Evolutionary conservation across 2,329 filamentous ascomycete species (phyloP).

Genomic region (Myriosclerotinia duriaeana): DNA sequence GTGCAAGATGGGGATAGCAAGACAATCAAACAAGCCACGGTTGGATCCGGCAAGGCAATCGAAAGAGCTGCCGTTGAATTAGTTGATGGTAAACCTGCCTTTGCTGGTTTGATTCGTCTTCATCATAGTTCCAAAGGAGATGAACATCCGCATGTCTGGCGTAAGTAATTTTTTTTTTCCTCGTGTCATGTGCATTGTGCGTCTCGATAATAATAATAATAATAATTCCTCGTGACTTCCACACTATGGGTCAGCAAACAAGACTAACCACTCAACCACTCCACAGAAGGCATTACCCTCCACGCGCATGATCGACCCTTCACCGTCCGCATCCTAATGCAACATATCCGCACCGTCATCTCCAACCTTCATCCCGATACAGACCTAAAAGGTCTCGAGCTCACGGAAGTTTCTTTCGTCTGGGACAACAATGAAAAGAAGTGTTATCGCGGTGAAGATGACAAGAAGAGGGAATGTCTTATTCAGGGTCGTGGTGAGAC

Average conservation of each 20-base stretch:
- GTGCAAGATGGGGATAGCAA: neutral
- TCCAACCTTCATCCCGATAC: neutral
- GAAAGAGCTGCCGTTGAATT: neutral
- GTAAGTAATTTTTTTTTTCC: neutral
- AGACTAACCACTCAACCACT: neutral
- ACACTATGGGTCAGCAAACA: too few species aligned
- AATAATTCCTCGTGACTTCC: too few species aligned
- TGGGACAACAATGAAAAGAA: neutral
- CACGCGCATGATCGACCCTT: neutral
- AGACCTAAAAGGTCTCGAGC: neutral
- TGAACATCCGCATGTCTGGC: neutral
- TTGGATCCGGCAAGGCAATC: neutral
- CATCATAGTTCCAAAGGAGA: neutral
- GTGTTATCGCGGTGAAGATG: too few species aligned
- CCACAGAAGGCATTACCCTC: neutral
- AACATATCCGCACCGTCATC: neutral
- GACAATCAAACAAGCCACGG: neutral
- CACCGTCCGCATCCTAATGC: neutral
- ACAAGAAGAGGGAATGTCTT: too few species aligned
- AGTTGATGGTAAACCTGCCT: conserved; percentile 3
- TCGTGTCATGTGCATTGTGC: too few species aligned
- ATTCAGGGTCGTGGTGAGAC: neutral
- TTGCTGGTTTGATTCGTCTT: neutral
- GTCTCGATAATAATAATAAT: too few species aligned
- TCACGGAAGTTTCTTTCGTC: neutral